Conservation (phyloP, 306 rosid species). For the Mucuna pruriens region DNA sequence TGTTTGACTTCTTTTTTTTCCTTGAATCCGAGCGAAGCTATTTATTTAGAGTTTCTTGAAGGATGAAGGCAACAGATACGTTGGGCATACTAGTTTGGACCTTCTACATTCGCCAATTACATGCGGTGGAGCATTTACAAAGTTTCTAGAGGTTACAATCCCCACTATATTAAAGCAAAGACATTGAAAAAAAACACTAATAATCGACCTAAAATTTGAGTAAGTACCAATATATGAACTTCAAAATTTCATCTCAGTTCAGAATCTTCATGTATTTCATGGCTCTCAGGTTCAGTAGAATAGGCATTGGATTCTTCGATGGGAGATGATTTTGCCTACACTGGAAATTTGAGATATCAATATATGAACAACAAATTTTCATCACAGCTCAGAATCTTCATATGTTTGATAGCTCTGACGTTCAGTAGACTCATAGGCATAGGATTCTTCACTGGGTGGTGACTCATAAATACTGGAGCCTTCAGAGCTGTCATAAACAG, state of each 20-base stretch:
- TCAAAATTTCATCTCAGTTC: slow-evolving; percentile 53
- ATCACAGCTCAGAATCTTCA: slow-evolving; percentile 61
- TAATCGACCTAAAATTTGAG: slow-evolving; percentile 20
- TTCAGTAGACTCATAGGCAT: slow-evolving; percentile 41
- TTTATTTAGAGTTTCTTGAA: no score
- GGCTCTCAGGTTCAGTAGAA: slow-evolving; percentile 39
- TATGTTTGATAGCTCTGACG: slow-evolving; percentile 46
- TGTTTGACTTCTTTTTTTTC: no score
- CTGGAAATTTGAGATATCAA: slow-evolving; percentile 20
- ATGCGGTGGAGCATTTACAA: background rate
- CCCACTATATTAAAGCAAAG: slow-evolving; percentile 12
- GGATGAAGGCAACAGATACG: background rate
- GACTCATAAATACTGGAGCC: slow-evolving; percentile 42
- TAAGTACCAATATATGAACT: background rate
- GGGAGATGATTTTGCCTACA: slow-evolving; percentile 38
- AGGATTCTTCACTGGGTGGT: slow-evolving; percentile 44
- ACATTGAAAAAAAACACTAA: background rate
- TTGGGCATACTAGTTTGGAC: background rate
- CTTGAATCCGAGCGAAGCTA: no score
- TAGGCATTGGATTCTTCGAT: slow-evolving; percentile 38
- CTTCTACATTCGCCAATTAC: background rate
- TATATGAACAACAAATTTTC: slow-evolving; percentile 29
- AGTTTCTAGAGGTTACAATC: background rate
- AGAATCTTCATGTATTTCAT: slow-evolving; percentile 49
- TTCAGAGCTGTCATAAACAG: slow-evolving; percentile 46